Evolutionary conservation across 805 yeast genomes (phyloP).

Genomic region (Tetrapisispora pingtungensis): DNA sequence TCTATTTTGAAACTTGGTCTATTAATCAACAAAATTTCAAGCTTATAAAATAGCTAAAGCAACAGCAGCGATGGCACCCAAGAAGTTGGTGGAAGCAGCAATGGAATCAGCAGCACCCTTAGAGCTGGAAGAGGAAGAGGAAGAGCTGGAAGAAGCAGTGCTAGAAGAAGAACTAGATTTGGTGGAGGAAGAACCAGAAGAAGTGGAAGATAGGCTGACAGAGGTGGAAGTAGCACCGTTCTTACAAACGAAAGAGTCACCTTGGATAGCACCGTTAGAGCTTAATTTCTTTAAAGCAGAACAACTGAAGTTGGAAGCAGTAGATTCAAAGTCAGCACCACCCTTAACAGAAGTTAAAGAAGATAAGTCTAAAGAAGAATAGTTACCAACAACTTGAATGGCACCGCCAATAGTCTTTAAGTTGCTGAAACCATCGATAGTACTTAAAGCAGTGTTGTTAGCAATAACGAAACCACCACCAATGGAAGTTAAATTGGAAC

Average conservation of each 20-base stretch:
- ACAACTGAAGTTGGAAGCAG: constrained; percentile 70
- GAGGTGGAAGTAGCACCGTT: constrained; percentile 49
- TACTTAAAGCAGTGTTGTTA: constrained; percentile 65
- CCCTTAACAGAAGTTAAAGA: constrained; percentile 74
- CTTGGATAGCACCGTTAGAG: constrained; percentile 75
- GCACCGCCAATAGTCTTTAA: constrained; percentile 82
- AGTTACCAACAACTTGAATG: constrained; percentile 67
- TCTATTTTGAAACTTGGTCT: too few species aligned
- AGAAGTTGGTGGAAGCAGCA: constrained; percentile 33
- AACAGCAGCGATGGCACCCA: constrained; percentile 42
- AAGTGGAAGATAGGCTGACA: constrained; percentile 25
- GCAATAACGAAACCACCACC: constrained; percentile 92
- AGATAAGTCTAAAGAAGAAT: constrained; percentile 68
- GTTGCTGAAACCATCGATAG: constrained; percentile 63
- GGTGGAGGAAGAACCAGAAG: constrained; percentile 23
- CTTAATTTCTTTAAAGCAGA: constrained; percentile 59
- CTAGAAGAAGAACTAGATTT: too few species aligned
- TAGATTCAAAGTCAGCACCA: constrained; percentile 76
- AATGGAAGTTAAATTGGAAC: constrained; percentile 57
- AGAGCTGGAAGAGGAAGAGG: constrained; percentile 2
- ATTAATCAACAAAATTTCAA: not conserved
- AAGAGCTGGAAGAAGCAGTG: constrained; percentile 3
- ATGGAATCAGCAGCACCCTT: constrained; percentile 9
- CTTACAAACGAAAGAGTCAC: constrained; percentile 74
- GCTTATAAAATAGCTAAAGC: constrained; percentile 41